phyloP scores from a whole-genome alignment of 768 basidiomycete genomes.

The Strobilomyces confusus region DNA sequence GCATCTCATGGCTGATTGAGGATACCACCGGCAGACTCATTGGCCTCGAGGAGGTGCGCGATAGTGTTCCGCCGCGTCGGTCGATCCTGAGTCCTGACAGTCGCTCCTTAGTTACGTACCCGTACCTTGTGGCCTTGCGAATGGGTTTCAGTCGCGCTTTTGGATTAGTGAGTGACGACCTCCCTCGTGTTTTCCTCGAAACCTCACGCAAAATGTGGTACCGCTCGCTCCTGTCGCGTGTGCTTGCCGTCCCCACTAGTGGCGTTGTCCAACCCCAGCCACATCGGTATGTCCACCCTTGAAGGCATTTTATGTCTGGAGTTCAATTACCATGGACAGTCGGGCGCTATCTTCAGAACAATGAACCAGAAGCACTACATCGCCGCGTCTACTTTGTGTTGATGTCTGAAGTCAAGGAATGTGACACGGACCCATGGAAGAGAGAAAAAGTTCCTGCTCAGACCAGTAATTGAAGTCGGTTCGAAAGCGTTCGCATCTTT shows the following conservation, averaged over 20 bases:
- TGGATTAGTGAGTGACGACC: constrained; percentile 39
- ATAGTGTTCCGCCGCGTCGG: not conserved
- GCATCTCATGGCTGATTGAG: constrained; percentile 56
- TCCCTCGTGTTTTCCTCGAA: not conserved
- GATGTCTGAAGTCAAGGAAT: no score
- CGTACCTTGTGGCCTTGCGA: constrained; percentile 53
- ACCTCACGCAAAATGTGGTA: constrained; percentile 19
- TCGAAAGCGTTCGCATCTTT: constrained; percentile 1
- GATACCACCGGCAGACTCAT: constrained; percentile 46
- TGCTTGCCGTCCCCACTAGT: no score
- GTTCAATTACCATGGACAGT: no score
- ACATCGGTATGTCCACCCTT: no score
- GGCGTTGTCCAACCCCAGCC: no score
- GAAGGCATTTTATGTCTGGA: no score
- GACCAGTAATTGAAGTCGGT: not conserved
- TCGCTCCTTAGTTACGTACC: constrained; percentile 31
- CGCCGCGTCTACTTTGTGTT: not conserved
- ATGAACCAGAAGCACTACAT: no score
- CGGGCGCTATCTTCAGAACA: no score
- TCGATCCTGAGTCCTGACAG: not conserved
- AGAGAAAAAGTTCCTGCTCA: not conserved
- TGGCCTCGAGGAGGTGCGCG: constrained; percentile 45
- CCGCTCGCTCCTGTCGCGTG: no score
- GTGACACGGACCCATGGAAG: not conserved
- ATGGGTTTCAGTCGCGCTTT: constrained; percentile 46